Evolutionary conservation across 257 asterid genomes (phyloP).

Genomic region (Prunella vulgaris): DNA sequence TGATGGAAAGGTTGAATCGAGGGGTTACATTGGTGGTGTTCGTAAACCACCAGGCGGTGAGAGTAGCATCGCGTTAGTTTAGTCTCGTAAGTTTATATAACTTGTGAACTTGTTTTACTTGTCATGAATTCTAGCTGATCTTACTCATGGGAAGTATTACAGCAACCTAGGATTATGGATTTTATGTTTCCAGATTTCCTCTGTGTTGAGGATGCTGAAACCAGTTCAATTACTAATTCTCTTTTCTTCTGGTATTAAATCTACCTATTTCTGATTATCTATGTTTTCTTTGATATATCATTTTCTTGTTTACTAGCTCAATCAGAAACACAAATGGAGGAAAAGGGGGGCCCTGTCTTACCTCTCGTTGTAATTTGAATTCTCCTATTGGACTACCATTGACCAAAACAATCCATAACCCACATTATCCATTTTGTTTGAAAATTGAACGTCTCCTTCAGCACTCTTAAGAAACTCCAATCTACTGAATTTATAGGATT

Average conservation of each 20-base stretch:
- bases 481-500: too few species aligned
- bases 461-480: too few species aligned
- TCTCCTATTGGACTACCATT: too few species aligned
- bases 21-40: slow-evolving; percentile 83
- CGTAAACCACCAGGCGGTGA: slow-evolving; percentile 92
- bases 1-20: slow-evolving; percentile 65
- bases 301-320: not conserved
- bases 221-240: not conserved
- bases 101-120: not conserved
- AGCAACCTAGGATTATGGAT: slow-evolving; percentile 6
- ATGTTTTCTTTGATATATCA: not conserved
- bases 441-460: too few species aligned
- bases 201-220: not conserved
- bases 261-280: not conserved
- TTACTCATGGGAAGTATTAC: not conserved
- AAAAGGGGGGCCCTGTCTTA: too few species aligned
- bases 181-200: not conserved
- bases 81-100: not conserved
- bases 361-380: too few species aligned
- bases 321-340: not conserved
- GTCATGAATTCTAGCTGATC: not conserved
- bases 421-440: too few species aligned
- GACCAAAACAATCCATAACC: too few species aligned
- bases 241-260: too few species aligned
- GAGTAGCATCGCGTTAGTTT: slow-evolving; percentile 84